phyloP scores from a whole-genome alignment of 768 basidiomycete genomes.

The Gyrodon lividus region DNA sequence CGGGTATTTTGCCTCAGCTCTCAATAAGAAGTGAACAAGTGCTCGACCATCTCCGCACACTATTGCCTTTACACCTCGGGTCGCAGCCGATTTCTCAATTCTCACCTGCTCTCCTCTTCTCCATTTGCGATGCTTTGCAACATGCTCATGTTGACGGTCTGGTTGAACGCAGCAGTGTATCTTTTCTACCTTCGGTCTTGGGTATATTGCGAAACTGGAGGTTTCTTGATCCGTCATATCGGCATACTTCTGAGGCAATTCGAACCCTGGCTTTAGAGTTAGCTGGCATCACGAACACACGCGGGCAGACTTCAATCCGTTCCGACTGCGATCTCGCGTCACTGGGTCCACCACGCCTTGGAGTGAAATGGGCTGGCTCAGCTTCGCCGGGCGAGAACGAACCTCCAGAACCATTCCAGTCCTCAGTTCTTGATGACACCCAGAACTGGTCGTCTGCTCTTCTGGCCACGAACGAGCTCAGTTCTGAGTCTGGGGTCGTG shows the following conservation, averaged over 20 bases:
- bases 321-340: background rate
- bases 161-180: background rate
- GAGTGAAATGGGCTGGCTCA: slow-evolving; percentile 18
- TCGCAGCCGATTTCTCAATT: slow-evolving; percentile 1
- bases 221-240: slow-evolving; percentile 17
- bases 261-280: slow-evolving; percentile 21
- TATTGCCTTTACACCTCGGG: slow-evolving; percentile 14
- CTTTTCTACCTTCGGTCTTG: slow-evolving; percentile 23
- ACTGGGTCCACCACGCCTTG: slow-evolving; percentile 4
- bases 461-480: background rate
- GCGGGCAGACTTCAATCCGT: background rate
- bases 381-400: slow-evolving; percentile 8
- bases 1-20: background rate
- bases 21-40: slow-evolving; percentile 7
- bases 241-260: slow-evolving; percentile 10
- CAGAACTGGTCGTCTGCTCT: slow-evolving; percentile 2
- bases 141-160: background rate
- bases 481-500: slow-evolving; percentile 3
- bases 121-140: slow-evolving; percentile 22
- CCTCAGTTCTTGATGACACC: slow-evolving; percentile 1
- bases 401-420: slow-evolving; percentile 6
- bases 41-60: slow-evolving; percentile 14
- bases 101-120: slow-evolving; percentile 19
- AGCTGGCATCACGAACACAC: slow-evolving; percentile 10
- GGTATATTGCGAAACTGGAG: slow-evolving; percentile 25